Percentiles rank a stretch among this genome's conserved stretches.
phyloP scores from a whole-genome alignment of 2,329 filamentous ascomycete species.

The Aureobasidium lini region DNA sequence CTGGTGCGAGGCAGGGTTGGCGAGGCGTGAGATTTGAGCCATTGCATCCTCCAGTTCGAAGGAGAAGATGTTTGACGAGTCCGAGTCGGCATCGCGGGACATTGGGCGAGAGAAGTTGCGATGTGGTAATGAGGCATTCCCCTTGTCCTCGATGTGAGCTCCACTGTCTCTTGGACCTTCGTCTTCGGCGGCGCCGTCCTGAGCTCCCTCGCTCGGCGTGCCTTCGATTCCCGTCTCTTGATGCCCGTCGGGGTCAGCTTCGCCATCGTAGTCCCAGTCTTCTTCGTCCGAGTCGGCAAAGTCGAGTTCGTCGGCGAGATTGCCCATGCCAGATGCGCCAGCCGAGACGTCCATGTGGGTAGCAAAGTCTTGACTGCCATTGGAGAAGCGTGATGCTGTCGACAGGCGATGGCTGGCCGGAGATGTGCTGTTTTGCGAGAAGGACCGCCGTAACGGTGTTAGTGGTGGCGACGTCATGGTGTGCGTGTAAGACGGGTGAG shows the following conservation, averaged over 20 bases:
- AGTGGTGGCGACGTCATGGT: constrained; percentile 34
- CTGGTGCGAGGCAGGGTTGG: constrained; percentile 21
- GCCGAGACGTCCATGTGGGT: constrained; percentile 27
- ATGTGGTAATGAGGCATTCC: constrained; percentile 25
- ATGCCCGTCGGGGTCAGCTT: not conserved
- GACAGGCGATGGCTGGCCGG: constrained; percentile 30
- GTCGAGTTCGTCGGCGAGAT: constrained; percentile 72
- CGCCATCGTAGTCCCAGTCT: constrained; percentile 16
- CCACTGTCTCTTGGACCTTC: constrained; percentile 39
- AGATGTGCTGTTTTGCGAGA: constrained; percentile 38
- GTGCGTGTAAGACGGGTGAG: not conserved
- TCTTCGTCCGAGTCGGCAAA: constrained; percentile 52
- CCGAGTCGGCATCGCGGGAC: constrained; percentile 3
- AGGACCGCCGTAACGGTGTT: constrained; percentile 36
- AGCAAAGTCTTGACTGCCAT: constrained; percentile 30
- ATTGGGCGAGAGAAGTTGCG: constrained; percentile 25
- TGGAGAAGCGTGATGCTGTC: constrained; percentile 26
- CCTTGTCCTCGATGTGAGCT: constrained; percentile 36
- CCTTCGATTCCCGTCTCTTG: not conserved
- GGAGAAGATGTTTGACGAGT: constrained; percentile 28
- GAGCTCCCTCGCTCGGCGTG: constrained; percentile 22
- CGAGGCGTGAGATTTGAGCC: constrained; percentile 27
- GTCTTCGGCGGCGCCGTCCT: constrained; percentile 10
- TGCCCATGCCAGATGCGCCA: constrained; percentile 57
- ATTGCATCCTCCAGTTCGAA: constrained; percentile 29